Evolutionary conservation across 768 basidiomycete genomes (phyloP).

Genomic region (Hypsizygus marmoreus): DNA sequence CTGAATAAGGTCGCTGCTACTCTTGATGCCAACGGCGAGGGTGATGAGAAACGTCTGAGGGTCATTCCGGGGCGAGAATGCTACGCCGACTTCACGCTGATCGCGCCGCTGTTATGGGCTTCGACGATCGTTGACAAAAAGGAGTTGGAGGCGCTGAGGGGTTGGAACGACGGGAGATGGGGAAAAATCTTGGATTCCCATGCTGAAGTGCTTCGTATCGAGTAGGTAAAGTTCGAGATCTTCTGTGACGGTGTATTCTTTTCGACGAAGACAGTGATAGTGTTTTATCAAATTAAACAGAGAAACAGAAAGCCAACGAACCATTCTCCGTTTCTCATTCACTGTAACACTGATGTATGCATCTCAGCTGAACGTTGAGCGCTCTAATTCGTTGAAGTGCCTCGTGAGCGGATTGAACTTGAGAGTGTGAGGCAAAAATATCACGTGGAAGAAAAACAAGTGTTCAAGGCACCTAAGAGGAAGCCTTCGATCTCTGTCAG

Average conservation of each 20-base stretch:
- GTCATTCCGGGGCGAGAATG: constrained; percentile 11
- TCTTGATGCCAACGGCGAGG: constrained; percentile 12
- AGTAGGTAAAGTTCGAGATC: neutral
- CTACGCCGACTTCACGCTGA: constrained; percentile 16
- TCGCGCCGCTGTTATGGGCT: constrained; percentile 11
- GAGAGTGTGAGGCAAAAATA: too few relatives aligned
- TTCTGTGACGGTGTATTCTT: too few relatives aligned
- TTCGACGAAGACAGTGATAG: too few relatives aligned
- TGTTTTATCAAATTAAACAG: too few relatives aligned
- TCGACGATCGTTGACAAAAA: constrained; percentile 4
- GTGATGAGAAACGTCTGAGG: constrained; percentile 1
- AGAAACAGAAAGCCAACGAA: too few relatives aligned
- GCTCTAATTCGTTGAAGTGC: too few relatives aligned
- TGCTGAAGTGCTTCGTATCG: constrained; percentile 1
- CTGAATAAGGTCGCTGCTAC: constrained; percentile 13
- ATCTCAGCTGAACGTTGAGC: too few relatives aligned
- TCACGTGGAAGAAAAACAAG: too few relatives aligned
- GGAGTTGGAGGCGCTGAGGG: constrained; percentile 8
- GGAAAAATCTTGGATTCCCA: constrained; percentile 3
- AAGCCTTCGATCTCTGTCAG: constrained; percentile 8
- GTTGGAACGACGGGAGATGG: constrained; percentile 18
- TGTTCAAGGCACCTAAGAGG: too few relatives aligned
- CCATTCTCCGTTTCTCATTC: too few relatives aligned
- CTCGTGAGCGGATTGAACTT: too few relatives aligned
- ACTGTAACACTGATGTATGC: too few relatives aligned